Evolutionary conservation across 2,329 filamentous ascomycete species (phyloP).

Genomic region (Leptographium wingfieldii): DNA sequence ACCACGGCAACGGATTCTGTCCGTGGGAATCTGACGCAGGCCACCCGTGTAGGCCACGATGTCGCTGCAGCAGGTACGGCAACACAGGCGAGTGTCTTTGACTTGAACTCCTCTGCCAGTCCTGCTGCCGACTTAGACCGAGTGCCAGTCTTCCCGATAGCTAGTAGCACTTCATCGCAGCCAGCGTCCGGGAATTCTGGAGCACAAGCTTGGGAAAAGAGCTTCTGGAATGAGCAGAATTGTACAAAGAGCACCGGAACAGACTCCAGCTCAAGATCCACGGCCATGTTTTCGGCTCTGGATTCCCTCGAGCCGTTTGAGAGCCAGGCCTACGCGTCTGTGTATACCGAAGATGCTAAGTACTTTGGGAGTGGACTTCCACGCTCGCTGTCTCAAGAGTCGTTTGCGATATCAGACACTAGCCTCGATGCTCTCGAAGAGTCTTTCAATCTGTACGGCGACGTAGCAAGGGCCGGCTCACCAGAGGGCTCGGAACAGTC

Average conservation of each 20-base stretch:
- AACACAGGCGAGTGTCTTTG: background rate
- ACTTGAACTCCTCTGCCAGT: background rate
- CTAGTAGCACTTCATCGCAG: background rate
- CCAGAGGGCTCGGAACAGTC: constrained; percentile 6
- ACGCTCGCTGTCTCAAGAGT: background rate
- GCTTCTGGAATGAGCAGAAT: background rate
- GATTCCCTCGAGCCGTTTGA: background rate
- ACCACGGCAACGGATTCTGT: background rate
- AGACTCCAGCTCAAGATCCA: background rate
- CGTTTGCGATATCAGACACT: constrained; percentile 4
- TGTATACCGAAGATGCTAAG: background rate
- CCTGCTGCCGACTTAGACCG: background rate
- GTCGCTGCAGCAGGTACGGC: background rate
- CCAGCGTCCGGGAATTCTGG: background rate
- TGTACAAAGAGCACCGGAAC: background rate
- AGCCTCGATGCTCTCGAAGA: constrained; percentile 3
- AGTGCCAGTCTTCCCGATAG: background rate
- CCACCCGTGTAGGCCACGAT: background rate
- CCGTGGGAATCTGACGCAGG: background rate
- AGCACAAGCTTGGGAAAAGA: background rate
- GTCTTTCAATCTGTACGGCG: constrained; percentile 1
- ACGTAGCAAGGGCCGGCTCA: background rate
- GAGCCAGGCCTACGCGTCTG: background rate
- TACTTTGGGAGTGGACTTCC: background rate
- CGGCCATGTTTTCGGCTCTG: constrained; percentile 8